Evolutionary conservation across 1,284 basidiomycete genomes (phyloP), one percentile per base, ranked within the genome.

Genomic region (Trichosporon sp.): DNA sequence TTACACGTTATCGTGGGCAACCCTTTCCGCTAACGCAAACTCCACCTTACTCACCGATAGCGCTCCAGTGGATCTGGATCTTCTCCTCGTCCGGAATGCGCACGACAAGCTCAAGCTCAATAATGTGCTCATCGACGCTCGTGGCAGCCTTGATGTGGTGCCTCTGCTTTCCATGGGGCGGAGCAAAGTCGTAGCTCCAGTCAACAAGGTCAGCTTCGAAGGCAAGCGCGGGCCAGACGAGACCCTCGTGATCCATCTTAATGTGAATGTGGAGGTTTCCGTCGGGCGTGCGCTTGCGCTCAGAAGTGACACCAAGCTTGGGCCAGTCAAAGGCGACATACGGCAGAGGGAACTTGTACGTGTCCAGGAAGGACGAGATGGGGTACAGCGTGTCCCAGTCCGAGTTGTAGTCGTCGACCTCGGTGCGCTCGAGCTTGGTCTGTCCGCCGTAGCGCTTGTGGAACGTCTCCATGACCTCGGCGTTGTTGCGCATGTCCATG

Each of bases 351-450:
- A 79, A 71, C 61, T 62, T 62, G 64, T 77, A 78, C 0, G 77
- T 77, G 31, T 80, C 75, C 16, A 80, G 68, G 66, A 81, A 78
- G 1, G 72, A 62, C 14, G 89, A 91, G 76, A 93, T 90, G 2
- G 94, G 92, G 79, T 94, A 95, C 31, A 97, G 77, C 1, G 87
- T 83, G 79, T 94, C 91, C 92, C 92, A 95, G 70, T 92, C 91
- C 16, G 75, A 68, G 65, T 78, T 78, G 56, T 73, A 71, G 60
- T 78, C 74, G 16, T 79, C 81, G 49, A 76, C 44, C 25, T 61
- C 46, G 2, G 73, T 75, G 21, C 64, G 64, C 21, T 68, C 67
- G n/a, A 77, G 62, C 16, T 63, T 65, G 13, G 66, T 46, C 2
- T 54, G 67, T 1, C 81, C 70, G n/a, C 78, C 82, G 7, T 83